phyloP scores from a whole-genome alignment of 208 protist genomes.

The Acanthamoeba lugdunensis region DNA sequence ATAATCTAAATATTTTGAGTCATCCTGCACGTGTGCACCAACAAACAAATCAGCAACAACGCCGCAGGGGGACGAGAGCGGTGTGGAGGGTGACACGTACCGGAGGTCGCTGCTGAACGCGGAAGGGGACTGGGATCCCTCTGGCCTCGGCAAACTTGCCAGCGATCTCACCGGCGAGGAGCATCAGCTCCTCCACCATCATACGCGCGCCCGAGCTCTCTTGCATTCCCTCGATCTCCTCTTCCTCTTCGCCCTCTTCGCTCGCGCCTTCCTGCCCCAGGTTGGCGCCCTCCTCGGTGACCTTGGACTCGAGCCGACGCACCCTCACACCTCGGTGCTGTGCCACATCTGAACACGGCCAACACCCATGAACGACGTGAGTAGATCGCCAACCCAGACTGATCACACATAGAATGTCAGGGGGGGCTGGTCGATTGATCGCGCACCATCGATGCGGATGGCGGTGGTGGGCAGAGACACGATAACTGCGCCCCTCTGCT shows the following conservation, averaged over 20 bases:
- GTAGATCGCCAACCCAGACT: background rate
- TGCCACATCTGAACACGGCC: background rate
- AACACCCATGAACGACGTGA: background rate
- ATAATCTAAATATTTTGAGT: conserved; percentile 13
- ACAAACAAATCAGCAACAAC: background rate
- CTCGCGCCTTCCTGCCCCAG: background rate
- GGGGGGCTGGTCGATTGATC: background rate
- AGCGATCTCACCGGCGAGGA: conserved; percentile 49
- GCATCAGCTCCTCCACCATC: conserved; percentile 69
- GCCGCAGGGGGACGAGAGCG: too few species aligned
- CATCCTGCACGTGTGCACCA: background rate
- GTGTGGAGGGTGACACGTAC: background rate
- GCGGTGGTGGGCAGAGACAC: conserved; percentile 14
- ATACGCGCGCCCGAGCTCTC: conserved; percentile 37
- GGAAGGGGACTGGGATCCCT: conserved; percentile 8
- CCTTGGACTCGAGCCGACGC: background rate
- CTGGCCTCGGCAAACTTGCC: background rate
- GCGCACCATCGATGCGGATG: conserved; percentile 1
- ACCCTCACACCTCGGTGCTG: conserved; percentile 9
- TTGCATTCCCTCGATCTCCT: background rate
- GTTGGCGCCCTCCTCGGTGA: background rate
- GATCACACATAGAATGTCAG: background rate
- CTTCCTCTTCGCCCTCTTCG: background rate
- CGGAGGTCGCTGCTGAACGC: background rate
- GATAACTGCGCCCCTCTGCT: background rate